Evolutionary conservation across 176 grass and related monocot species (phyloP).

Genomic region (Echinochloa phyllopogon): DNA sequence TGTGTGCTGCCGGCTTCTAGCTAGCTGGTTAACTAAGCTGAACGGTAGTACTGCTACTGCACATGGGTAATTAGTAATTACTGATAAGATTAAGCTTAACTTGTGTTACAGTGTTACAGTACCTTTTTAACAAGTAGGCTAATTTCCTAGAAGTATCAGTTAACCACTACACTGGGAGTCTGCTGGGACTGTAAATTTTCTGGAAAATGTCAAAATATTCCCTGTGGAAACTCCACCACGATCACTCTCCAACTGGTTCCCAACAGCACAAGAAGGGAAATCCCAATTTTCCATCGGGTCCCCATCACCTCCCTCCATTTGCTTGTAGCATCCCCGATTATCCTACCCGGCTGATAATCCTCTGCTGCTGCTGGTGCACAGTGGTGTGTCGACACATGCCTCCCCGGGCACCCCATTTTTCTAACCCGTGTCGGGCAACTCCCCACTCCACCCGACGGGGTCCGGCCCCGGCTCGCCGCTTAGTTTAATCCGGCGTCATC

Average conservation of each 20-base stretch:
- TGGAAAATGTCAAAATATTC: background rate
- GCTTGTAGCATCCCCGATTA: background rate
- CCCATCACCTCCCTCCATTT: background rate
- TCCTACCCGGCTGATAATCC: background rate
- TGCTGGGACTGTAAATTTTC: too few relatives aligned
- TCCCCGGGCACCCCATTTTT: background rate
- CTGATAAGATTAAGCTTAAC: too few relatives aligned
- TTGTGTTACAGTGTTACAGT: too few relatives aligned
- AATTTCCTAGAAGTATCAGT: background rate
- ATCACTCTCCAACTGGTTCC: background rate
- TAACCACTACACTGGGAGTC: too few relatives aligned
- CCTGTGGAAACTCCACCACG: background rate
- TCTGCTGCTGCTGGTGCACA: background rate
- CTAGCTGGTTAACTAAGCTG: background rate
- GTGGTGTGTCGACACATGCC: slow-evolving; percentile 44
- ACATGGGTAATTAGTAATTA: too few relatives aligned
- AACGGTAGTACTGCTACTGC: background rate
- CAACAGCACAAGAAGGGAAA: background rate
- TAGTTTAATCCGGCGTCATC: slow-evolving; percentile 19
- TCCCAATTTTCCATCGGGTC: background rate
- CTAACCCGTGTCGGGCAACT: slow-evolving; percentile 15
- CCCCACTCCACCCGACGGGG: background rate
- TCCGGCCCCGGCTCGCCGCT: background rate
- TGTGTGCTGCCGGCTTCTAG: background rate
- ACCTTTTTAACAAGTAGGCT: background rate